Evolutionary conservation across 2,329 filamentous ascomycete species (phyloP).

Genomic region (Thelonectria rubi): DNA sequence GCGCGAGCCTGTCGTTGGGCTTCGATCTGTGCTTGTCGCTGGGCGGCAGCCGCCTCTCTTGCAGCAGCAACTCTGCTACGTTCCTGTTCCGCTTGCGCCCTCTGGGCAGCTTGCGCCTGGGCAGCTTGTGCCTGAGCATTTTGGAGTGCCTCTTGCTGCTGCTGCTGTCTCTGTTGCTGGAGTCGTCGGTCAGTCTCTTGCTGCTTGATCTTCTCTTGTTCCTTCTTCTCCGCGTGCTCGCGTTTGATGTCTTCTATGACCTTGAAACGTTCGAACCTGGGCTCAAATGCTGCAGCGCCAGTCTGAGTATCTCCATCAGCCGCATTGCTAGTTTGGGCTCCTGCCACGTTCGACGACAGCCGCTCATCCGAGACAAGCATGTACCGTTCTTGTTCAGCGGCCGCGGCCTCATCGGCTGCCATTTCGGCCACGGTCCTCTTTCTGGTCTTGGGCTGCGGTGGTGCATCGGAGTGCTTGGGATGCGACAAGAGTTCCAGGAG

Average conservation of each 20-base stretch:
- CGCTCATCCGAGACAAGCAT: slow-evolving; percentile 94
- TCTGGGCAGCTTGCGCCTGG: slow-evolving; percentile 54
- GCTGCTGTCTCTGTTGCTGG: slow-evolving; percentile 55
- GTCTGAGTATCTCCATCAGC: slow-evolving; percentile 78
- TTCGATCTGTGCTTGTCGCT: slow-evolving; percentile 47
- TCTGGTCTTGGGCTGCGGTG: slow-evolving; percentile 85
- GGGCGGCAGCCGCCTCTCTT: slow-evolving; percentile 48
- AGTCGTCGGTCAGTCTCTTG: slow-evolving; percentile 66
- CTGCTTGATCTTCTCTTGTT: slow-evolving; percentile 77
- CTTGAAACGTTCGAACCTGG: slow-evolving; percentile 91
- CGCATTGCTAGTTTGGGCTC: slow-evolving; percentile 64
- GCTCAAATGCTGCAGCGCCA: slow-evolving; percentile 78
- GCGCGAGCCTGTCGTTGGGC: slow-evolving; percentile 49
- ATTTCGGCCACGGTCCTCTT: slow-evolving; percentile 96
- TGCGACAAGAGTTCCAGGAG: slow-evolving; percentile 78
- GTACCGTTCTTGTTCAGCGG: slow-evolving; percentile 87
- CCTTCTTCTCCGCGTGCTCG: slow-evolving; percentile 79
- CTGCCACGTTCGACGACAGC: slow-evolving; percentile 67
- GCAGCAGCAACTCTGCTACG: slow-evolving; percentile 50
- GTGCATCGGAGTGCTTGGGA: slow-evolving; percentile 77
- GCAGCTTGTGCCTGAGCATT: slow-evolving; percentile 57
- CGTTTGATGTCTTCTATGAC: slow-evolving; percentile 85
- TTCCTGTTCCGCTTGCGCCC: slow-evolving; percentile 55
- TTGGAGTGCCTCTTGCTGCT: slow-evolving; percentile 54
- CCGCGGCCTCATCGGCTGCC: slow-evolving; percentile 91